A percentile compares a stretch with the other conserved stretches of the same genome.
These are phyloP conservation scores for Penicillium sp. DNA, from an alignment of 2,329 filamentous ascomycete genomes.

Conservation along the genomic window DNA sequence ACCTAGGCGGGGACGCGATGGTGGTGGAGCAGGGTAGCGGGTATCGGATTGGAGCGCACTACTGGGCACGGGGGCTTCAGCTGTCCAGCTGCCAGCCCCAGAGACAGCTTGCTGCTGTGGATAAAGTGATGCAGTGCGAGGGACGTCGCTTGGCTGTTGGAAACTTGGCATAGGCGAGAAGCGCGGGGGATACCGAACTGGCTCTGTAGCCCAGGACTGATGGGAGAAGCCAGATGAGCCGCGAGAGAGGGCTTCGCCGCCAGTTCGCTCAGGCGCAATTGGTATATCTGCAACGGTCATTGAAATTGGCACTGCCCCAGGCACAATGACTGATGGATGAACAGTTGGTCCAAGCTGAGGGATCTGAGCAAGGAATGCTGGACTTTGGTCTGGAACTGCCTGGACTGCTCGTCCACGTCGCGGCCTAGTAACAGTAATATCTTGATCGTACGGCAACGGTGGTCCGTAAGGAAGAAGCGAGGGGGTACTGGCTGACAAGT, in stretches of 20 bases:
- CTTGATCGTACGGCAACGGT: slow-evolving; percentile 33
- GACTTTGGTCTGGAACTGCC: slow-evolving; percentile 2
- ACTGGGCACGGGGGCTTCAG: slow-evolving; percentile 8
- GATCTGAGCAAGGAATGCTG: slow-evolving; percentile 6
- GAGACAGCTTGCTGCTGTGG: slow-evolving; percentile 21
- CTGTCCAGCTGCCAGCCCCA: slow-evolving; percentile 24
- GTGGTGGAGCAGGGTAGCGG: slow-evolving; percentile 14
- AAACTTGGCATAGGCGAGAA: slow-evolving; percentile 25
- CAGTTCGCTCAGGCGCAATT: slow-evolving; percentile 28
- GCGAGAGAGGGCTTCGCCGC: slow-evolving; percentile 35
- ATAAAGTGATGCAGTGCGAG: slow-evolving; percentile 9
- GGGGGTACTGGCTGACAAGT: slow-evolving; percentile 30
- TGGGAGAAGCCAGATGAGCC: slow-evolving; percentile 34
- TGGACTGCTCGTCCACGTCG: slow-evolving; percentile 4
- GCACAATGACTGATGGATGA: slow-evolving; percentile 38
- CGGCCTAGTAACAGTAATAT: slow-evolving; percentile 33
- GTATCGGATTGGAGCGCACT: slow-evolving; percentile 22
- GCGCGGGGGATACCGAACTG: slow-evolving; percentile 27
- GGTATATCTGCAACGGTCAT: slow-evolving; percentile 16
- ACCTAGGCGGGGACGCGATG: slow-evolving; percentile 14
- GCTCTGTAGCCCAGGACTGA: slow-evolving; percentile 40
- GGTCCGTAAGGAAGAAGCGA: slow-evolving; percentile 23
- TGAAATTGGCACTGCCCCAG: slow-evolving; percentile 29
- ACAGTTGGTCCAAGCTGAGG: slow-evolving; percentile 14
- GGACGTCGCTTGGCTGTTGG: slow-evolving; percentile 12